Conservation (phyloP, 139 green algal species). For the Deuterostichococcus epilithicus region DNA sequence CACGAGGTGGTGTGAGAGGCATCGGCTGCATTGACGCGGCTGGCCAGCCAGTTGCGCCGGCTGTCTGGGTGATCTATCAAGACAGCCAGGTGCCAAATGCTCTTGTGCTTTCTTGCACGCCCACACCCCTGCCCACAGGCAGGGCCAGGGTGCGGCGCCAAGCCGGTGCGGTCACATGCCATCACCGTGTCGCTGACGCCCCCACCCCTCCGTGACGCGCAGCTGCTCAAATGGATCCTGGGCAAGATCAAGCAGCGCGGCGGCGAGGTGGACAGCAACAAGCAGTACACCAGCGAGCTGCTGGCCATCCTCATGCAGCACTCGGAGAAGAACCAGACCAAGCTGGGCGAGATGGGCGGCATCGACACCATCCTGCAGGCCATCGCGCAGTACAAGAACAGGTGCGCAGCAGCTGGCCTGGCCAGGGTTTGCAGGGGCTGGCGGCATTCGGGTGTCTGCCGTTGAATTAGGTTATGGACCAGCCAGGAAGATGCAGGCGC, state of each 20-base stretch:
- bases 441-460: background rate
- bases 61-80: no score
- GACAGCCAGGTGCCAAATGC: no score
- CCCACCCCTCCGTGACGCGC: background rate
- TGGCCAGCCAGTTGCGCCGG: no score
- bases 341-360: conserved; percentile 58
- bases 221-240: conserved; percentile 86
- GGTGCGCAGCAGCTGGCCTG: background rate
- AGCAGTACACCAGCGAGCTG: conserved; percentile 83
- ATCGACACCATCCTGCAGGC: conserved; percentile 76
- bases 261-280: conserved; percentile 74
- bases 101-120: no score
- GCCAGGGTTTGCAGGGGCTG: background rate
- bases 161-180: no score
- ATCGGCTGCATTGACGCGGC: no score
- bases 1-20: no score
- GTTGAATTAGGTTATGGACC: background rate
- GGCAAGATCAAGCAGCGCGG: conserved; percentile 49
- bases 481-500: no score
- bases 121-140: no score
- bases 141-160: no score
- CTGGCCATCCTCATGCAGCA: conserved; percentile 85
- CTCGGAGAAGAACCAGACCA: conserved; percentile 61
- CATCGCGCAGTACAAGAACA: conserved; percentile 6
- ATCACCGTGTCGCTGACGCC: no score